These are phyloP conservation scores for Ophidiomyces ophidiicola DNA, from an alignment of 2,329 filamentous ascomycete species.

Conservation along the genomic window DNA sequence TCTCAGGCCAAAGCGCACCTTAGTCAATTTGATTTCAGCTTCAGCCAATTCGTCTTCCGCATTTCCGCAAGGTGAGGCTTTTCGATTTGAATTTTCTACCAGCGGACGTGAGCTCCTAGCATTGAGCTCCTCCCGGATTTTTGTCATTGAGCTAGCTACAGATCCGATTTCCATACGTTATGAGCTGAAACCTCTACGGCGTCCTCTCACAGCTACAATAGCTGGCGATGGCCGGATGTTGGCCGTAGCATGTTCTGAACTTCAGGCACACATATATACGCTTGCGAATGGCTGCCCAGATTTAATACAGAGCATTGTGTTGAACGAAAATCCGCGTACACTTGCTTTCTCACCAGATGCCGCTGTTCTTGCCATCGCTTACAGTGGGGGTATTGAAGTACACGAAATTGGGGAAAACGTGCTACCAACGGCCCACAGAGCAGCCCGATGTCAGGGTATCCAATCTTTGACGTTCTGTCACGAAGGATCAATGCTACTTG, in stretches of 20 bases:
- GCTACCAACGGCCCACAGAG: slow-evolving; percentile 54
- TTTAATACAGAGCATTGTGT: slow-evolving; percentile 59
- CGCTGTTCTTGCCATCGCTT: slow-evolving; percentile 70
- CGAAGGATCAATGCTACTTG: slow-evolving; percentile 66
- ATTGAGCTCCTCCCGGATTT: slow-evolving; percentile 74
- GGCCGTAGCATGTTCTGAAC: slow-evolving; percentile 67
- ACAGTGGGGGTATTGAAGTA: slow-evolving; percentile 80
- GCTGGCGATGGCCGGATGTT: slow-evolving; percentile 64
- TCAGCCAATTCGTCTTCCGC: slow-evolving; percentile 71
- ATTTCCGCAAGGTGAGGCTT: slow-evolving; percentile 69
- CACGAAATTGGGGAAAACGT: slow-evolving; percentile 57
- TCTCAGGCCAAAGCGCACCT: slow-evolving; percentile 54
- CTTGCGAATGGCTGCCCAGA: slow-evolving; percentile 53
- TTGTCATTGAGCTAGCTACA: slow-evolving; percentile 57
- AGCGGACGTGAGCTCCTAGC: slow-evolving; percentile 63
- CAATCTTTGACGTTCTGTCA: slow-evolving; percentile 63
- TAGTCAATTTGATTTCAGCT: slow-evolving; percentile 69
- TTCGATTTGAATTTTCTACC: slow-evolving; percentile 70
- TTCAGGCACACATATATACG: slow-evolving; percentile 78
- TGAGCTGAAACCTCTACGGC: slow-evolving; percentile 66
- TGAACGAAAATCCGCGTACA: slow-evolving; percentile 66
- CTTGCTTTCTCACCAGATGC: slow-evolving; percentile 73
- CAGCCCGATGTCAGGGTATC: slow-evolving; percentile 66
- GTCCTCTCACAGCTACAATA: slow-evolving; percentile 65
- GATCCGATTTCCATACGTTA: slow-evolving; percentile 53